phyloP scores from a whole-genome alignment of 2,329 filamentous ascomycete species.

The Pseudocercospora ulei region DNA sequence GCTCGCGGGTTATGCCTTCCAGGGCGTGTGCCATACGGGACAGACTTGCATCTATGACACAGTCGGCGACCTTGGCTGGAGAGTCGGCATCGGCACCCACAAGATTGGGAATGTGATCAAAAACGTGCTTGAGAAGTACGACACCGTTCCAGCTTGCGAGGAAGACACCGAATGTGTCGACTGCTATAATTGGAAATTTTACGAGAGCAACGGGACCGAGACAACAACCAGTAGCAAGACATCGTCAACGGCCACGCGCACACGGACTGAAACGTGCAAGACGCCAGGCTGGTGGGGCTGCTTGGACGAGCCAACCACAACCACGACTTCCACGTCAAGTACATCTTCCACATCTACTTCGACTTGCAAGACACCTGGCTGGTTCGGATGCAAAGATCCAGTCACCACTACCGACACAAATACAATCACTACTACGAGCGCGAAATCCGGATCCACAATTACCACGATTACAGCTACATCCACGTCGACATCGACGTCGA shows the following conservation, averaged over 20 bases:
- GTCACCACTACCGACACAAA: conserved; percentile 36
- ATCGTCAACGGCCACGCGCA: conserved; percentile 49
- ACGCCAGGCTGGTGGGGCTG: conserved; percentile 94
- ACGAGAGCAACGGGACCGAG: conserved; percentile 80
- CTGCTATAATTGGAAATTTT: conserved; percentile 89
- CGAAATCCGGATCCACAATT: conserved; percentile 23
- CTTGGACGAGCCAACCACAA: conserved; percentile 48
- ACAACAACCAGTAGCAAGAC: conserved; percentile 53
- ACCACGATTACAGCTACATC: conserved; percentile 40
- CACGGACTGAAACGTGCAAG: conserved; percentile 74
- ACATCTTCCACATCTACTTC: conserved; percentile 39
- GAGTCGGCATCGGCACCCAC: conserved; percentile 82
- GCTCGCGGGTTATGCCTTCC: conserved; percentile 84
- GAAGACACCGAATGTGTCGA: conserved; percentile 71
- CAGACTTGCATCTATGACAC: conserved; percentile 85
- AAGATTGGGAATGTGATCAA: conserved; percentile 80
- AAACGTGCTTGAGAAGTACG: conserved; percentile 76
- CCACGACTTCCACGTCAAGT: conserved; percentile 30
- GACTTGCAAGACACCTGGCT: conserved; percentile 54
- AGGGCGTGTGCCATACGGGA: conserved; percentile 85
- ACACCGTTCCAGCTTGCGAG: conserved; percentile 65
- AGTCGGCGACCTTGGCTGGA: conserved; percentile 82
- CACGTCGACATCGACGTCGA: conserved; percentile 54
- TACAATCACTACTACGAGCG: conserved; percentile 24
- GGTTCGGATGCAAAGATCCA: conserved; percentile 56